Evolutionary conservation across 108 stramenopile genomes (phyloP).

Genomic region (Schizochytrium sp.): DNA sequence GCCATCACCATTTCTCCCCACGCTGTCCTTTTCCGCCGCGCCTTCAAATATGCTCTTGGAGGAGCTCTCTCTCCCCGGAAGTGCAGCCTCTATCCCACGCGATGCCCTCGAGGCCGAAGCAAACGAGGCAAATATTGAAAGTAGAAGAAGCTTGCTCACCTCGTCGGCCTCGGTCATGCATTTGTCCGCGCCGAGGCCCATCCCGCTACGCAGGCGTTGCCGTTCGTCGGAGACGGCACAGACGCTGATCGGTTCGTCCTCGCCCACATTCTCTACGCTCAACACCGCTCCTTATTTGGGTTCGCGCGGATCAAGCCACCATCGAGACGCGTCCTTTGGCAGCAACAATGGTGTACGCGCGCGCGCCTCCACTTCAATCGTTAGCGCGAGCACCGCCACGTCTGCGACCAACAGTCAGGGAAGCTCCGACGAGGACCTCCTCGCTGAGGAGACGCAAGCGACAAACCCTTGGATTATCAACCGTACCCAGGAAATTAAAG

Average conservation of each 20-base stretch:
- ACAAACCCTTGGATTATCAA: neutral
- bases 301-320: too few relatives aligned
- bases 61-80: neutral
- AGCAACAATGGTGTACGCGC: too few relatives aligned
- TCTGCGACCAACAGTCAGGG: neutral
- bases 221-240: too few relatives aligned
- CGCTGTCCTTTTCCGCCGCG: neutral
- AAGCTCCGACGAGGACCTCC: neutral
- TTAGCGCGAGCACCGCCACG: neutral
- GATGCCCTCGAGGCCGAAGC: neutral
- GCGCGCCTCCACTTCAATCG: too few relatives aligned
- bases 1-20: neutral
- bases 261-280: too few relatives aligned
- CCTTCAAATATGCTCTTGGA: neutral
- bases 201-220: too few relatives aligned
- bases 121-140: neutral
- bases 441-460: neutral
- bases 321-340: too few relatives aligned
- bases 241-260: too few relatives aligned
- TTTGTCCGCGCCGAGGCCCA: too few relatives aligned
- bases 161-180: too few relatives aligned
- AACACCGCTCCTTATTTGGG: too few relatives aligned
- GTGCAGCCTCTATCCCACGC: neutral
- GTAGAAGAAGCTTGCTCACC: neutral
- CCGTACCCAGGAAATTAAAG: neutral